Evolutionary conservation across 2,329 filamentous ascomycete genomes (phyloP).

Genomic region (Stemphylium vesicarium): DNA sequence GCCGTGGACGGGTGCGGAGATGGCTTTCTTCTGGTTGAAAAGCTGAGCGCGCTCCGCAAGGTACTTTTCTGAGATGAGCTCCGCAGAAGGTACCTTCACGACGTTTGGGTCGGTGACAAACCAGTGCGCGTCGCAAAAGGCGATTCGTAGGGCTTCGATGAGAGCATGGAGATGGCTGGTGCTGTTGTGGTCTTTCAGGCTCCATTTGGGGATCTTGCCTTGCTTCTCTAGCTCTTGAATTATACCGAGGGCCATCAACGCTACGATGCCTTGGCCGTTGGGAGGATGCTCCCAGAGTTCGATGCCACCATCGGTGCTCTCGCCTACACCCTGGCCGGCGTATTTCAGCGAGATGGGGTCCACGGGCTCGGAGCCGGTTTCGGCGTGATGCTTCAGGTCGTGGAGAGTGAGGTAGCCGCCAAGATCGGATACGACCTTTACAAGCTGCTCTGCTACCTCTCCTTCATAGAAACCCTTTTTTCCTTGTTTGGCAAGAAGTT

Average conservation of each 20-base stretch:
- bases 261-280: slow-evolving; percentile 94
- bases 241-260: slow-evolving; percentile 91
- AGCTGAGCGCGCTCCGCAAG: slow-evolving; percentile 72
- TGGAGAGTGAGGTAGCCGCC: slow-evolving; percentile 81
- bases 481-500: slow-evolving; percentile 76
- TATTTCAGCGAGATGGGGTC: slow-evolving; percentile 85
- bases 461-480: slow-evolving; percentile 93
- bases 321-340: slow-evolving; percentile 66
- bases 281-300: slow-evolving; percentile 97
- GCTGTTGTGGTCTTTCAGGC: slow-evolving; percentile 77
- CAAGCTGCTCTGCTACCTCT: slow-evolving; percentile 77
- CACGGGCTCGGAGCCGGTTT: slow-evolving; percentile 76
- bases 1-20: slow-evolving; percentile 68
- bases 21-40: slow-evolving; percentile 62
- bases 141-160: slow-evolving; percentile 85
- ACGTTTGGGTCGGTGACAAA: slow-evolving; percentile 85
- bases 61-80: slow-evolving; percentile 75
- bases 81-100: slow-evolving; percentile 70
- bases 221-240: slow-evolving; percentile 81
- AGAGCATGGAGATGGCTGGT: slow-evolving; percentile 77
- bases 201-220: slow-evolving; percentile 76
- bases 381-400: slow-evolving; percentile 79
- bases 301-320: slow-evolving; percentile 63
- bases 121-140: slow-evolving; percentile 89
- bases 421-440: slow-evolving; percentile 76